Evolutionary conservation across 768 basidiomycete species (phyloP).

Genomic region (Boletus sp.): DNA sequence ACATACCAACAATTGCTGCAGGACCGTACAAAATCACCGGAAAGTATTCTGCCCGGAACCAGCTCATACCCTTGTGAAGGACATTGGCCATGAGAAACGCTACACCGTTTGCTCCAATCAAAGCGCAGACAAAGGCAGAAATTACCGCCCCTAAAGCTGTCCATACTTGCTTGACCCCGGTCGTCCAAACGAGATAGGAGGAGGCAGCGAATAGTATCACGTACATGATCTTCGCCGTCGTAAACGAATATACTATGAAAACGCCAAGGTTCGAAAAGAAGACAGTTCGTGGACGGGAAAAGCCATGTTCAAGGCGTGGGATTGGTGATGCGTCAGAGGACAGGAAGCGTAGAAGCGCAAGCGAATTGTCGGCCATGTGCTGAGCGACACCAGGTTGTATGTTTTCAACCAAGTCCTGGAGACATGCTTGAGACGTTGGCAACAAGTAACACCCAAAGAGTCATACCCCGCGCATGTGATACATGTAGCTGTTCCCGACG

Average conservation of each 20-base stretch:
- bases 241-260: slow-evolving; percentile 73
- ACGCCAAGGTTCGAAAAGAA: slow-evolving; percentile 71
- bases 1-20: slow-evolving; percentile 65
- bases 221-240: slow-evolving; percentile 66
- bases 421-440: not conserved
- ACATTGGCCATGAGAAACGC: slow-evolving; percentile 65
- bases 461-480: slow-evolving; percentile 83
- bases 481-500: slow-evolving; percentile 88
- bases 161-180: slow-evolving; percentile 30
- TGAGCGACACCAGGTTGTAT: slow-evolving; percentile 82
- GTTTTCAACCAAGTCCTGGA: slow-evolving; percentile 71
- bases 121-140: slow-evolving; percentile 50
- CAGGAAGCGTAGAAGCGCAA: slow-evolving; percentile 73
- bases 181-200: slow-evolving; percentile 39
- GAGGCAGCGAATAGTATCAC: slow-evolving; percentile 45
- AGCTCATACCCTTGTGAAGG: slow-evolving; percentile 72
- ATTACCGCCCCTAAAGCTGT: slow-evolving; percentile 47
- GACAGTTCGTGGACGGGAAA: slow-evolving; percentile 57
- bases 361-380: slow-evolving; percentile 88
- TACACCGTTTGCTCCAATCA: slow-evolving; percentile 64
- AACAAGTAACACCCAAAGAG: not conserved
- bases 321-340: slow-evolving; percentile 68
- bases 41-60: slow-evolving; percentile 74
- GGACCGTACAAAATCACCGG: slow-evolving; percentile 71
- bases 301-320: slow-evolving; percentile 54